Percentiles rank a stretch among this genome's conserved stretches.
Conservation (phyloP, 2,329 filamentous ascomycete genomes). For the Falciphora oryzae region DNA sequence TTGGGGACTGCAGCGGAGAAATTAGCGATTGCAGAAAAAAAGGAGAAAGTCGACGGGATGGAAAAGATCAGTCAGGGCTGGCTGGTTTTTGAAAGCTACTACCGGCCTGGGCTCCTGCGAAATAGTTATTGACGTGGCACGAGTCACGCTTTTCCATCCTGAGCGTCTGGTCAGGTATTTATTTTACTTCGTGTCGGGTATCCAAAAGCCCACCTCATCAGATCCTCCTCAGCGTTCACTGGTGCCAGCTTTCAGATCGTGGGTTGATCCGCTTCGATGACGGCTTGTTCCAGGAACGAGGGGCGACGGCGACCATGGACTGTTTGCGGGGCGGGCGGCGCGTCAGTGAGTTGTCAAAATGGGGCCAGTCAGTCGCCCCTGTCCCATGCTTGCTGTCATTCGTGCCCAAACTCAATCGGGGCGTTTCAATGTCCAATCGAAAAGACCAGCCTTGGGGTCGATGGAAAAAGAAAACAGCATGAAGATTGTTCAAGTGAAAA, state of each 20-base stretch:
- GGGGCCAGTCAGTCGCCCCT: too few relatives aligned
- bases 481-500: too few relatives aligned
- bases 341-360: not conserved
- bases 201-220: not conserved
- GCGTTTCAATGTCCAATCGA: too few relatives aligned
- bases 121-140: not conserved
- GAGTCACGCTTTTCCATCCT: not conserved
- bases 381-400: not conserved
- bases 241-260: not conserved
- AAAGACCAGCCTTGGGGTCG: not conserved
- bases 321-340: not conserved
- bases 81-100: not conserved
- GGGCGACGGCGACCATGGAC: too few relatives aligned
- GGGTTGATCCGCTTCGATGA: not conserved
- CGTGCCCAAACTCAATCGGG: not conserved
- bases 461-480: too few relatives aligned
- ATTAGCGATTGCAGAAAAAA: not conserved
- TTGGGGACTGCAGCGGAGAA: not conserved
- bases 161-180: not conserved
- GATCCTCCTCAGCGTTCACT: not conserved
- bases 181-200: not conserved
- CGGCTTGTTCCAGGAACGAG: not conserved
- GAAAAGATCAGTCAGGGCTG: not conserved
- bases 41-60: not conserved
- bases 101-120: too few relatives aligned